phyloP scores from a whole-genome alignment of 169 alveolate genomes.

The Theileria parva region DNA sequence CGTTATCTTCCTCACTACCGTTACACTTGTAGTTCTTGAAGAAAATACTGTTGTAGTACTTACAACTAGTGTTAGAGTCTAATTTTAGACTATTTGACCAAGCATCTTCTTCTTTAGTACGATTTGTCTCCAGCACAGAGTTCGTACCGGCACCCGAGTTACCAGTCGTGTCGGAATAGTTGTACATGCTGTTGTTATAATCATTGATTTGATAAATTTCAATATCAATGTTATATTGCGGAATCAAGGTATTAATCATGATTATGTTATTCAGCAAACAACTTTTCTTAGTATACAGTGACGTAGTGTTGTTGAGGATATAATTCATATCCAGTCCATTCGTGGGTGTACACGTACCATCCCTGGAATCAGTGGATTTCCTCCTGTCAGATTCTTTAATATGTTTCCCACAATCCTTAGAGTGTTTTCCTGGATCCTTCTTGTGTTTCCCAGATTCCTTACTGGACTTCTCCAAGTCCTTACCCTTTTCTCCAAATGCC shows the following conservation, averaged over 20 bases:
- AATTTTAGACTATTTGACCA: neutral
- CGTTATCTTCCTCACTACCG: neutral
- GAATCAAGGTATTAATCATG: neutral
- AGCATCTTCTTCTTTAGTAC: neutral
- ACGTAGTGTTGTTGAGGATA: neutral
- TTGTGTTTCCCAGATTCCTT: neutral
- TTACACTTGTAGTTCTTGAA: constrained; percentile 1
- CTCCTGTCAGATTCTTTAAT: neutral
- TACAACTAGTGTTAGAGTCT: neutral
- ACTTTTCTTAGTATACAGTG: neutral
- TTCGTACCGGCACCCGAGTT: neutral
- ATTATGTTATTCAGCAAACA: neutral
- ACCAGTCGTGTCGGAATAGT: neutral
- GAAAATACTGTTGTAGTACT: neutral
- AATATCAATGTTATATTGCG: neutral
- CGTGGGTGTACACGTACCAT: neutral
- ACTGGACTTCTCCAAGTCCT: neutral
- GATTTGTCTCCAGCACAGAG: neutral
- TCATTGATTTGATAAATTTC: constrained; percentile 1
- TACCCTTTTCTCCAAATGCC: neutral
- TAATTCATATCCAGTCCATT: neutral
- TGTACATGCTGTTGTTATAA: neutral
- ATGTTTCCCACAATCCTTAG: neutral
- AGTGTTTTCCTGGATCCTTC: neutral
- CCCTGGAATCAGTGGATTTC: neutral